These are phyloP conservation scores for Citrullus mucosospermus DNA, from an alignment of 306 rosid genomes.

Conservation along the genomic window DNA sequence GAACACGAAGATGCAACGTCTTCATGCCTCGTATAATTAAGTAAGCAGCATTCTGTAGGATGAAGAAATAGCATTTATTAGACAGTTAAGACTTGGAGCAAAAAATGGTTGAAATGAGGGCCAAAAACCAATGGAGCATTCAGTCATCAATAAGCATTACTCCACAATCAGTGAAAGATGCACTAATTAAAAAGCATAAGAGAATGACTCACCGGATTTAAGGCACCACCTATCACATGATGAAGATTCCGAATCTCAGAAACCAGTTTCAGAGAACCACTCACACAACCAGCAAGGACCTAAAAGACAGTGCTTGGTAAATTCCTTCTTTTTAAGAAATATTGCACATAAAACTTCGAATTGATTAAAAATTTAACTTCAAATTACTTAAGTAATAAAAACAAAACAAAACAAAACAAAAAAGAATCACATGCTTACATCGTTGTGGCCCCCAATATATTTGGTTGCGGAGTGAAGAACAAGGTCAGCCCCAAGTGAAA, in stretches of 20 bases:
- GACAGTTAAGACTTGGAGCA: not conserved
- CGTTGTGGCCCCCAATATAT: conserved; percentile 89
- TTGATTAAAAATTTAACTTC: not conserved
- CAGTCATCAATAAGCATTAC: not conserved
- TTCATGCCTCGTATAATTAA: conserved; percentile 92
- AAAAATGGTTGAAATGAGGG: not conserved
- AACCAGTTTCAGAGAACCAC: conserved; percentile 63
- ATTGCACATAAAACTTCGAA: not conserved
- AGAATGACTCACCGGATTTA: conserved; percentile 70
- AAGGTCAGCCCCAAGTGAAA: conserved; percentile 86
- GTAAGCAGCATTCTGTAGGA: conserved; percentile 85
- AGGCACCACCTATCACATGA: conserved; percentile 77
- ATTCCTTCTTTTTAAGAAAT: not conserved
- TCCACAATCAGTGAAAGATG: not conserved
- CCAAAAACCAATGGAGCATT: not conserved
- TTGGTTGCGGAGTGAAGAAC: conserved; percentile 78
- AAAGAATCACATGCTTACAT: conserved; percentile 32
- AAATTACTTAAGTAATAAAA: not conserved
- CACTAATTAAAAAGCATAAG: not conserved
- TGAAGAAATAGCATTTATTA: not conserved
- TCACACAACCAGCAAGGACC: conserved; percentile 84
- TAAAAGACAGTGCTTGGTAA: conserved; percentile 15
- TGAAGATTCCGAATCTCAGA: conserved; percentile 70
- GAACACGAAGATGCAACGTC: conserved; percentile 89
- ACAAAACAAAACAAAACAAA: not conserved